These are phyloP conservation scores for Pulveroboletus sp. DNA, from an alignment of 768 basidiomycete species.

Conservation along the genomic window DNA sequence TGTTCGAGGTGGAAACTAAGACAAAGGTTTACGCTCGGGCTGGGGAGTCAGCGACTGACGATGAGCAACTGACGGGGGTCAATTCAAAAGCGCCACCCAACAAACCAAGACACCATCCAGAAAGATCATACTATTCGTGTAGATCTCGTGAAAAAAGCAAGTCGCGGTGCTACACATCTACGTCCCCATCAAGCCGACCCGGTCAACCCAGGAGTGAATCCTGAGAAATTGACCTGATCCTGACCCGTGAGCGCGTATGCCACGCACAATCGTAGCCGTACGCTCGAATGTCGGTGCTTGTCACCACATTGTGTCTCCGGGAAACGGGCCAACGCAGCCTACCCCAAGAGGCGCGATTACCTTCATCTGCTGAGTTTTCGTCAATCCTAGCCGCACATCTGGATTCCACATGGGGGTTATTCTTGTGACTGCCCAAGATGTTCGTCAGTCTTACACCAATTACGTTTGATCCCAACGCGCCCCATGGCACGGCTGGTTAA, in stretches of 20 bases:
- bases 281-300: conserved; percentile 58
- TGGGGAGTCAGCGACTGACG: too few relatives aligned
- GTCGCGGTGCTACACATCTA: conserved; percentile 15
- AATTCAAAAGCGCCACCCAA: background rate
- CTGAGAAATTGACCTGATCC: conserved; percentile 92
- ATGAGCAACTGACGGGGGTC: conserved; percentile 1
- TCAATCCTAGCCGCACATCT: conserved; percentile 67
- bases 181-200: conserved; percentile 32
- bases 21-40: too few relatives aligned
- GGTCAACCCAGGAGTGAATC: conserved; percentile 78
- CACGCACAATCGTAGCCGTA: conserved; percentile 85
- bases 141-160: conserved; percentile 22
- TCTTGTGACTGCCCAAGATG: conserved; percentile 72
- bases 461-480: conserved; percentile 36
- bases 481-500: conserved; percentile 97
- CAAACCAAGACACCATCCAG: conserved; percentile 2
- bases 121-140: conserved; percentile 10
- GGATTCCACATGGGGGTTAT: conserved; percentile 97
- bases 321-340: conserved; percentile 27
- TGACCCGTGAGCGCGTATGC: conserved; percentile 68
- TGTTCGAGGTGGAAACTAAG: conserved; percentile 20
- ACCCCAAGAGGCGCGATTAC: conserved; percentile 86
- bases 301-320: conserved; percentile 6
- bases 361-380: conserved; percentile 95
- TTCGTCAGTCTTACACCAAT: background rate